Conservation (phyloP, 208 protist genomes). For the Trypanosomatidae sp. region DNA sequence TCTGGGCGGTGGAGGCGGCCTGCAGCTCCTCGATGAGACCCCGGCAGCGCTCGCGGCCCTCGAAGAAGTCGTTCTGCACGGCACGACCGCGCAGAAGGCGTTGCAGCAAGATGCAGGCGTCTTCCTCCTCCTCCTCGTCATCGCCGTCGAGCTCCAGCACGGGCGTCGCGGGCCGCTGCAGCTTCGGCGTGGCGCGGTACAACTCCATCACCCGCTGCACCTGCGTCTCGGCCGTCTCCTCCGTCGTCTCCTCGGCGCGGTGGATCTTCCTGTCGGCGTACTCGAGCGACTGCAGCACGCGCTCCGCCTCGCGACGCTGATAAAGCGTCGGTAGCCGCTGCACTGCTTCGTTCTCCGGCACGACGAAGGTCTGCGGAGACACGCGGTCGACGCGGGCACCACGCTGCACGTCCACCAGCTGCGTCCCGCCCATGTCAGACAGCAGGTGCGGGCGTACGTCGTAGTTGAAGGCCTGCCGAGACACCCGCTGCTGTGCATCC, state of each 20-base stretch:
- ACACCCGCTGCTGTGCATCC: too few relatives aligned
- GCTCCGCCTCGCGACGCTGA: constrained; percentile 77
- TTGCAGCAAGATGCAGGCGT: constrained; percentile 88
- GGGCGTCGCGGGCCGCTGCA: constrained; percentile 90
- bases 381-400: constrained; percentile 56
- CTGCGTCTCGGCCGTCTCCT: background rate
- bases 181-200: constrained; percentile 87
- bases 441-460: constrained; percentile 87
- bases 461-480: constrained; percentile 51
- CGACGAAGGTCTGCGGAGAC: constrained; percentile 37
- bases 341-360: constrained; percentile 75
- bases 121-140: constrained; percentile 77
- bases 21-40: constrained; percentile 93
- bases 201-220: constrained; percentile 69
- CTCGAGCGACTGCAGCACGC: constrained; percentile 74
- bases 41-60: constrained; percentile 92
- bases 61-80: constrained; percentile 94
- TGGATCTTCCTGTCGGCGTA: constrained; percentile 76
- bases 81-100: constrained; percentile 90
- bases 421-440: constrained; percentile 39
- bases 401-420: constrained; percentile 58
- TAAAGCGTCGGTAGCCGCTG: constrained; percentile 72
- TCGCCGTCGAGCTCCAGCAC: constrained; percentile 86
- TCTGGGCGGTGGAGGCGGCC: constrained; percentile 85
- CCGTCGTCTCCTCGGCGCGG: constrained; percentile 8